phyloP scores from a whole-genome alignment of 176 grass and related monocot species.

The Alloteropsis semialata region DNA sequence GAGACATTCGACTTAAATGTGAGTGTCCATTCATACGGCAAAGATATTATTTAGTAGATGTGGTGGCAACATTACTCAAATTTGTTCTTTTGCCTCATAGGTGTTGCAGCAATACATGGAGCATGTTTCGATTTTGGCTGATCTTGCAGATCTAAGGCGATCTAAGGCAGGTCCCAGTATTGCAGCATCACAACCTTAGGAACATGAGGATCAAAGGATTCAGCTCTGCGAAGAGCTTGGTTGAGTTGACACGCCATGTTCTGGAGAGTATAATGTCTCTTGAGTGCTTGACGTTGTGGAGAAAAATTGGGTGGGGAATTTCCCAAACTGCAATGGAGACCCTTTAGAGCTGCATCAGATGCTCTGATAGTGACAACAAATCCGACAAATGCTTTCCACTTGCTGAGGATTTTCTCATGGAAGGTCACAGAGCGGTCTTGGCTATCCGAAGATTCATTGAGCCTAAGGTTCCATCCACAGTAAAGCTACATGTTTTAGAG shows the following conservation, averaged over 20 bases:
- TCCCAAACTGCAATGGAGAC: too few species aligned
- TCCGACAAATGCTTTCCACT: neutral
- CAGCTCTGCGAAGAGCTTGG: neutral
- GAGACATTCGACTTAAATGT: neutral
- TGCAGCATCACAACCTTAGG: neutral
- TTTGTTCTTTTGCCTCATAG: neutral
- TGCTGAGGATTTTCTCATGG: neutral
- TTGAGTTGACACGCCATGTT: neutral
- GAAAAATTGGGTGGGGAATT: too few species aligned
- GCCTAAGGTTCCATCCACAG: neutral
- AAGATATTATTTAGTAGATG: neutral
- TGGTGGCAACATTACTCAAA: neutral
- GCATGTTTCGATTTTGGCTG: neutral
- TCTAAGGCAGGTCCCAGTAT: neutral
- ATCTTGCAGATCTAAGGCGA: neutral
- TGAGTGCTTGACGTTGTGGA: neutral
- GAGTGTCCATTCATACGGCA: neutral
- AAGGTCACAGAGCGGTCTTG: neutral
- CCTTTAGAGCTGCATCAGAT: neutral
- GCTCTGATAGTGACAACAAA: neutral
- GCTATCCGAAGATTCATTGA: neutral
- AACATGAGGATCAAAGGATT: neutral
- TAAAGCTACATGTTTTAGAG: too few species aligned
- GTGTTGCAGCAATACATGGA: neutral
- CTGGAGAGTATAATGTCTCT: neutral